Percentiles rank a stretch among this genome's conserved stretches.
phyloP scores from a whole-genome alignment of 441 rosid species.

The Lepidium campestre region DNA sequence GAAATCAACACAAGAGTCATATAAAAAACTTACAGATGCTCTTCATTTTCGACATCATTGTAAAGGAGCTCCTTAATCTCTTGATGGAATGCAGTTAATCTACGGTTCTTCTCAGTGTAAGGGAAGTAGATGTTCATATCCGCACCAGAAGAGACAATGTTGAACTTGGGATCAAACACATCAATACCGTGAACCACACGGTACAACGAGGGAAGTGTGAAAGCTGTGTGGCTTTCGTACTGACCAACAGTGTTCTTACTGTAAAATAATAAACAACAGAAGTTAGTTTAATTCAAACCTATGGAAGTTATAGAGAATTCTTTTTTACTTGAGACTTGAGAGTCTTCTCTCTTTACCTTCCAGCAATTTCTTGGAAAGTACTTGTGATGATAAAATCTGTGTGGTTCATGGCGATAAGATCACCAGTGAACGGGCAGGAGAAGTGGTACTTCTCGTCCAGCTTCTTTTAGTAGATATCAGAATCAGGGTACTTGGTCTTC shows the following conservation, averaged over 20 bases:
- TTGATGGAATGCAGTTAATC: conserved; percentile 24
- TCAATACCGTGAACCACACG: conserved; percentile 41
- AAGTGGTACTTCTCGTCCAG: conserved; percentile 43
- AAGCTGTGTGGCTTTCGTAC: conserved; percentile 39
- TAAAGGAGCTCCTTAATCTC: conserved; percentile 37
- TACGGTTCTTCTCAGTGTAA: conserved; percentile 30
- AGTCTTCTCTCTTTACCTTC: conserved; percentile 73
- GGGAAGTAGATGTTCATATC: conserved; percentile 45
- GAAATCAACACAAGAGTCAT: background rate
- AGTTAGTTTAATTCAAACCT: too few species aligned
- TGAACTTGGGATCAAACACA: conserved; percentile 45
- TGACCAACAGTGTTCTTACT: conserved; percentile 80
- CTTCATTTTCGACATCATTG: conserved; percentile 30
- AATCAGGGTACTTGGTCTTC: conserved; percentile 43
- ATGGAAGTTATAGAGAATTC: too few species aligned
- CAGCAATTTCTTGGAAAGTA: conserved; percentile 78
- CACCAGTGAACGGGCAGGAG: conserved; percentile 45
- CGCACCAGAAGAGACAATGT: conserved; percentile 42
- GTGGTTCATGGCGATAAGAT: conserved; percentile 35
- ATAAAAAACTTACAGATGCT: conserved; percentile 35
- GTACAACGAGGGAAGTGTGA: conserved; percentile 42
- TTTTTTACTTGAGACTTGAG: too few species aligned
- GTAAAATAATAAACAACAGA: too few species aligned
- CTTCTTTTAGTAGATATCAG: conserved; percentile 40
- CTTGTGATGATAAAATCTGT: conserved; percentile 46